A percentile compares a stretch with the other conserved stretches of the same genome.
Evolutionary conservation across 148 eudicot species (phyloP).

Genomic region (Chenopodium berlandieri): DNA sequence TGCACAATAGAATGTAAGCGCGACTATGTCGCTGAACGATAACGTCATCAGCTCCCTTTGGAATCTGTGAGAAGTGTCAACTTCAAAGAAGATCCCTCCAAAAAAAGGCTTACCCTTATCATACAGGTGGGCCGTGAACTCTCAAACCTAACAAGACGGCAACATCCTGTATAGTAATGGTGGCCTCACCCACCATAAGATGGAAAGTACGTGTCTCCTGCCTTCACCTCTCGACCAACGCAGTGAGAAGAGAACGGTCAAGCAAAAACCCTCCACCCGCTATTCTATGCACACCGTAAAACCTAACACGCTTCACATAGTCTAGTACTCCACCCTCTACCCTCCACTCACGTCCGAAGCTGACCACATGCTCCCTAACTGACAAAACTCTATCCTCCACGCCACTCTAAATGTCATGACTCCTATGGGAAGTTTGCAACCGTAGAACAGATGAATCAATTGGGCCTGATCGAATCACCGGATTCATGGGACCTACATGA

Average conservation of each 20-base stretch:
- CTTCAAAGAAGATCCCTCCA: neutral
- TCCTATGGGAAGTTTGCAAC: neutral
- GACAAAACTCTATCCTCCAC: neutral
- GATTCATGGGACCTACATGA: neutral
- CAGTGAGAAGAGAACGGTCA: constrained; percentile 5
- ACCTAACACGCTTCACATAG: neutral
- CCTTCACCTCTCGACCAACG: constrained; percentile 21
- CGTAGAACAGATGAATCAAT: neutral
- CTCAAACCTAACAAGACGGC: neutral
- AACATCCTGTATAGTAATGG: constrained; percentile 11
- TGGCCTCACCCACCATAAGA: constrained; percentile 11
- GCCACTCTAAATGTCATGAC: no score
- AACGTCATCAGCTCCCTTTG: neutral
- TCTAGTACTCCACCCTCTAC: neutral
- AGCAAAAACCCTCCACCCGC: neutral
- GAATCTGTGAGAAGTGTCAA: neutral
- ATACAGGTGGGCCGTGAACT: constrained; percentile 10
- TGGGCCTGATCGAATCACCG: neutral
- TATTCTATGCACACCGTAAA: constrained; percentile 5
- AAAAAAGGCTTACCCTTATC: neutral
- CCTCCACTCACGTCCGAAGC: neutral
- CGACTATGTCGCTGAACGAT: neutral
- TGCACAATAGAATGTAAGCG: neutral
- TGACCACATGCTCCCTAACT: neutral
- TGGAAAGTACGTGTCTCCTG: constrained; percentile 24